These are phyloP conservation scores for Trifolium repens DNA, from an alignment of 306 rosid species.

Conservation along the genomic window DNA sequence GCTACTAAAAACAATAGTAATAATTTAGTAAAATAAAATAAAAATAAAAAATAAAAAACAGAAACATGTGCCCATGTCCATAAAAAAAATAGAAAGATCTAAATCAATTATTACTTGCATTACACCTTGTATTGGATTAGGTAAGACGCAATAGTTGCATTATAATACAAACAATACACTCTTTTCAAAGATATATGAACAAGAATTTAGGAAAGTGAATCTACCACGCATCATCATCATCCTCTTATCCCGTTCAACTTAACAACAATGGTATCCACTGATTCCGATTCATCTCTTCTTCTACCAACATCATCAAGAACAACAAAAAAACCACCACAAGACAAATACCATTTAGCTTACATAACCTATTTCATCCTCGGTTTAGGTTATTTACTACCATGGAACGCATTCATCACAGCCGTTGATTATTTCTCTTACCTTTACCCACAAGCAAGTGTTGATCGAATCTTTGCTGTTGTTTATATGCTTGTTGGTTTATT, in stretches of 20 bases:
- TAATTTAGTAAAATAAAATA: too few species aligned
- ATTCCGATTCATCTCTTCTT: constrained; percentile 22
- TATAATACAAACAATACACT: too few species aligned
- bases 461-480: constrained; percentile 75
- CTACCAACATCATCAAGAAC: background rate
- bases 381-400: constrained; percentile 69
- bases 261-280: background rate
- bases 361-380: constrained; percentile 77
- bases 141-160: background rate
- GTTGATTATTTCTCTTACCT: constrained; percentile 84
- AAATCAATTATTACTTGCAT: background rate
- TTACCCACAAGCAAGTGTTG: constrained; percentile 82
- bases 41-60: too few species aligned
- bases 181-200: background rate
- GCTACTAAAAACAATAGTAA: too few species aligned
- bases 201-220: background rate
- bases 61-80: too few species aligned
- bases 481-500: constrained; percentile 65
- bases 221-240: background rate
- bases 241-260: background rate
- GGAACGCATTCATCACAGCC: constrained; percentile 96
- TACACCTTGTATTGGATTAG: background rate
- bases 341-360: constrained; percentile 66
- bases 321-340: constrained; percentile 50
- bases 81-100: too few species aligned